A percentile compares a stretch with the other conserved stretches of the same genome.
Conservation (phyloP, 1,284 basidiomycete species). For the Ustilago trichophora region DNA sequence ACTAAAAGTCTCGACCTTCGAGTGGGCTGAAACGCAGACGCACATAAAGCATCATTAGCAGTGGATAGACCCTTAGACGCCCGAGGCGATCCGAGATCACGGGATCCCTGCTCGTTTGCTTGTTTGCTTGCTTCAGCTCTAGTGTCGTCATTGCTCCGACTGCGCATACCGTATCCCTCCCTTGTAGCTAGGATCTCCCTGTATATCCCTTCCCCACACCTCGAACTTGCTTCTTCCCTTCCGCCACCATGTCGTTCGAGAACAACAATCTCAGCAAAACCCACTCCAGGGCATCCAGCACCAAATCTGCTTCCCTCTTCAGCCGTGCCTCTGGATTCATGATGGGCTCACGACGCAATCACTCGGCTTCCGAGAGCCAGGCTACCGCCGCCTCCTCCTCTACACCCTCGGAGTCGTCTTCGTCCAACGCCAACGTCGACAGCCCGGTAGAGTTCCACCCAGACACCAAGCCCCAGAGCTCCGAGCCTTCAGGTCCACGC, state of each 20-base stretch:
- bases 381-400: constrained; percentile 11
- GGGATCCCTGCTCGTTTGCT: not conserved
- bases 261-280: constrained; percentile 21
- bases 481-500: constrained; percentile 8
- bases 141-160: not conserved
- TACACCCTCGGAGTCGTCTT: constrained; percentile 1
- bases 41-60: too few species aligned
- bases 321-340: constrained; percentile 41
- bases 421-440: not conserved
- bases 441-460: not conserved
- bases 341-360: constrained; percentile 30
- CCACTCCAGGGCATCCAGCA: constrained; percentile 34
- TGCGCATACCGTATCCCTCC: not conserved
- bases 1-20: not conserved
- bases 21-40: too few species aligned
- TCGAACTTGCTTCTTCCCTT: not conserved
- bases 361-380: constrained; percentile 19
- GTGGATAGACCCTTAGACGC: too few species aligned
- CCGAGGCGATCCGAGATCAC: constrained; percentile 12
- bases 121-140: not conserved
- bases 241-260: constrained; percentile 34
- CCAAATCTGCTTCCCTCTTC: constrained; percentile 35
- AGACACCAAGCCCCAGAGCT: not conserved
- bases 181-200: not conserved
- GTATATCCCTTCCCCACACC: not conserved